Evolutionary conservation across 2,329 filamentous ascomycete species (phyloP).

Genomic region (Gyromitra esculenta): DNA sequence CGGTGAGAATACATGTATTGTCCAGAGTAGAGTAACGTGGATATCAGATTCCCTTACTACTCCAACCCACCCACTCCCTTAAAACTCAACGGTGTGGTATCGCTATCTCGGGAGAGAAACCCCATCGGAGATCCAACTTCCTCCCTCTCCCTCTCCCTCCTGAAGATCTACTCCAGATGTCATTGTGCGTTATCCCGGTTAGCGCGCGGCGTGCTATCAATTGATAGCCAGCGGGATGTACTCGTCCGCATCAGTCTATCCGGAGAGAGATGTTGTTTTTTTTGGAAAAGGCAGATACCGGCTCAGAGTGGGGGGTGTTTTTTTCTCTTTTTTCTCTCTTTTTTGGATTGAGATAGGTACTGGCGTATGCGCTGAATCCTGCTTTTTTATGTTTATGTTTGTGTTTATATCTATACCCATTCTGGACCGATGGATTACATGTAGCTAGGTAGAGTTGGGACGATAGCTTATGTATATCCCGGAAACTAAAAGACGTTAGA

Average conservation of each 20-base stretch:
- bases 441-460: too few relatives aligned
- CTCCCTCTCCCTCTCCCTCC: neutral
- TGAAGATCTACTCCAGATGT: conserved; percentile 12
- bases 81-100: neutral
- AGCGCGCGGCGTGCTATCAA: neutral
- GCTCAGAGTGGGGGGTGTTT: too few relatives aligned
- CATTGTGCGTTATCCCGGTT: conserved; percentile 27
- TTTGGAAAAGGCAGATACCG: neutral
- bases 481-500: neutral
- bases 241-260: neutral
- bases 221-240: conserved; percentile 5
- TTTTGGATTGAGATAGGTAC: neutral
- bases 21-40: neutral
- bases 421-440: too few relatives aligned
- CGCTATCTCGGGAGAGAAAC: conserved; percentile 9
- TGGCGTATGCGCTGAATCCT: neutral
- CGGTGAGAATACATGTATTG: too few relatives aligned
- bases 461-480: too few relatives aligned
- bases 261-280: neutral
- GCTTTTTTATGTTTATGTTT: neutral
- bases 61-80: neutral
- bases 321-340: too few relatives aligned
- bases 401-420: too few relatives aligned
- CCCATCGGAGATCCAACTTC: neutral
- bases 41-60: neutral